Conservation (phyloP, 2,329 filamentous ascomycete genomes). For the Calonectria henricotiae region DNA sequence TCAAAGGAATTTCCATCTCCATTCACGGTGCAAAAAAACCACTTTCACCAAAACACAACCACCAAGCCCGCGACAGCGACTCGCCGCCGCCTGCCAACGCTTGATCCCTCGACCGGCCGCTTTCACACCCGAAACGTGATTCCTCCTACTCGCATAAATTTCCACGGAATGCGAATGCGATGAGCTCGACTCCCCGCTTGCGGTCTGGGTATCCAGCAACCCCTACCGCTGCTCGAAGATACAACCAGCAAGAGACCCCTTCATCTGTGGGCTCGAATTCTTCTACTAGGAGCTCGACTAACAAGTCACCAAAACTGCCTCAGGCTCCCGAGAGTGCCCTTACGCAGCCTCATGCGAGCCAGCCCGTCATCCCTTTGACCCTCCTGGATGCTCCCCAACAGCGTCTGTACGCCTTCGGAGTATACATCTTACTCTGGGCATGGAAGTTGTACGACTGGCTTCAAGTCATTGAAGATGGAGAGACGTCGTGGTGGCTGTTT, state of each 20-base stretch:
- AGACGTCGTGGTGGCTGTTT: slow-evolving; percentile 91
- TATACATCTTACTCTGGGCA: slow-evolving; percentile 83
- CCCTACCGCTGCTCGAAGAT: slow-evolving; percentile 67
- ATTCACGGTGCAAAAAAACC: slow-evolving; percentile 48
- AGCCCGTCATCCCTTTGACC: slow-evolving; percentile 84
- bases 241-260: slow-evolving; percentile 56
- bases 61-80: slow-evolving; percentile 36
- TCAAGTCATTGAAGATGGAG: slow-evolving; percentile 83
- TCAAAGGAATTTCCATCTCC: slow-evolving; percentile 51
- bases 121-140: slow-evolving; percentile 42
- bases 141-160: slow-evolving; percentile 39
- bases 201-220: slow-evolving; percentile 87
- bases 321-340: slow-evolving; percentile 64
- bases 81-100: slow-evolving; percentile 28
- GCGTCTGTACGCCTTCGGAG: slow-evolving; percentile 86
- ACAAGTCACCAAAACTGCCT: slow-evolving; percentile 61
- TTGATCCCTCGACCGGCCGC: slow-evolving; percentile 33
- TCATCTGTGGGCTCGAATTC: slow-evolving; percentile 54
- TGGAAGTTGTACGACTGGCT: slow-evolving; percentile 93
- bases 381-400: slow-evolving; percentile 93
- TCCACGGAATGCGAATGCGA: slow-evolving; percentile 81
- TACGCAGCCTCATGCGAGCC: slow-evolving; percentile 50
- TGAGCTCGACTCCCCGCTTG: slow-evolving; percentile 88
- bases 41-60: slow-evolving; percentile 43
- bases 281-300: slow-evolving; percentile 52